Base-by-base conservation (phyloP, 352 stramenopile genomes). In the Globisporangium parvum region DNA sequence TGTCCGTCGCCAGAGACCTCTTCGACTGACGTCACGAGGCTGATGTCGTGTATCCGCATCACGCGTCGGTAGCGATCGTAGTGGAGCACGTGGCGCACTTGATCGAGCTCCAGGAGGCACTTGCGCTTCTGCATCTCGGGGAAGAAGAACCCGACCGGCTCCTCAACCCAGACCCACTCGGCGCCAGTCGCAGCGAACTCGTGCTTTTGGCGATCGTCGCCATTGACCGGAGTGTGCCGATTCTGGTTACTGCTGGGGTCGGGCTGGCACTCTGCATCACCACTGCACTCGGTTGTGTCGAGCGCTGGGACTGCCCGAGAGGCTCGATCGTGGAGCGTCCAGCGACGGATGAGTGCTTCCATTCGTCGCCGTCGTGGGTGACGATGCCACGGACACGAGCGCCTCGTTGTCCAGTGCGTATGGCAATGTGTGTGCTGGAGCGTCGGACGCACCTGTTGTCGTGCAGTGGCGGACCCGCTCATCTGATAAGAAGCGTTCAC, bases 81-180 rank as follows among this genome's bases (percentile, higher is more conserved):
- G 48, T 86, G 77, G 15, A 88, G 63, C 40, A 83, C 41, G 28
- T 85, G 65, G 26, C 69, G 66, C 12, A 73, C 73, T 63, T 89
- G 80, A 45, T 91, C 78, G 17, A 91, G 66, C 35, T 84, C 68
- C 23, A 91, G 53, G 26, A 70, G 57, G 4, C 80, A 64, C 21
- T 57, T 67, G 47, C 64, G 63, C 33, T 69, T 71, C 47, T 73
- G 62, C 44, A 86, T 74, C 9, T 57, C 59, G 8, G 67, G 69
- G 28, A 82, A 42, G 31, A 87, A 76, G 50, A 80, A 71, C 4
- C 80, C 76, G 5, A 59, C 61, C 1, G 73, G 67, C 28, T 88
- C 77, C 31, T 87, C 77, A 18, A 90, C 67, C 20, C 70, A 67
- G 15, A 88, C 54, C 77, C 70, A 87, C 42, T 91, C 76, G n/a